Evolutionary conservation across 257 asterid species (phyloP).

Genomic region (Solanum virginianum): DNA sequence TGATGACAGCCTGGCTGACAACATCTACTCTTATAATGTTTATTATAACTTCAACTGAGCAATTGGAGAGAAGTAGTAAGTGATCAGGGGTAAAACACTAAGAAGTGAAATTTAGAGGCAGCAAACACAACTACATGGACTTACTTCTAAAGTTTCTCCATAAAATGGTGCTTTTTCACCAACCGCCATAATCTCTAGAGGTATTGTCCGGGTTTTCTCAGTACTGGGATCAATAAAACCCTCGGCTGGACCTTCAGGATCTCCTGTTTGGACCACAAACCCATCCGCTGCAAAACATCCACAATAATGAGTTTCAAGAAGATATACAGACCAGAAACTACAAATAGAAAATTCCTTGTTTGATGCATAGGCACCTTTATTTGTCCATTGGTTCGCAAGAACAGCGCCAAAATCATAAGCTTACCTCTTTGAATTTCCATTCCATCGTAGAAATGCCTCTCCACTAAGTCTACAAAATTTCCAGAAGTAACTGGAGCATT

Average conservation of each 20-base stretch:
- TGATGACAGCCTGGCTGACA: not conserved
- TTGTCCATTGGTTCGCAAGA: not conserved
- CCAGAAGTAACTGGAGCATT: constrained; percentile 98
- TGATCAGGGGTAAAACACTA: not conserved
- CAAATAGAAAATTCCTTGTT: not conserved
- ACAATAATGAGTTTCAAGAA: constrained; percentile 9
- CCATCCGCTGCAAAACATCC: constrained; percentile 77
- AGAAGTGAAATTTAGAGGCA: not conserved
- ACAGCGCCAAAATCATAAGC: not conserved
- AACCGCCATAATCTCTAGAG: constrained; percentile 76
- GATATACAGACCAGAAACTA: not conserved
- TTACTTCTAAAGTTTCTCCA: constrained; percentile 89
- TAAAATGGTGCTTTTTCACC: constrained; percentile 90
- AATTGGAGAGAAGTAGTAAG: not conserved
- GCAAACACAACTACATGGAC: constrained; percentile 6
- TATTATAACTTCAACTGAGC: not conserved
- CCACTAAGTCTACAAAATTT: constrained; percentile 79
- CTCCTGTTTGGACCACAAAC: constrained; percentile 98
- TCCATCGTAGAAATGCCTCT: constrained; percentile 97
- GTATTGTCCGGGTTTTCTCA: constrained; percentile 72
- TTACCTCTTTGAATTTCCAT: constrained; percentile 99
- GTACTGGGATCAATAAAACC: constrained; percentile 97
- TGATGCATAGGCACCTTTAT: not conserved
- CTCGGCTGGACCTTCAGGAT: constrained; percentile 99
- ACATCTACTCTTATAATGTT: not conserved